Conservation (phyloP, 805 yeast genomes). For the Ascoidea tarda region DNA sequence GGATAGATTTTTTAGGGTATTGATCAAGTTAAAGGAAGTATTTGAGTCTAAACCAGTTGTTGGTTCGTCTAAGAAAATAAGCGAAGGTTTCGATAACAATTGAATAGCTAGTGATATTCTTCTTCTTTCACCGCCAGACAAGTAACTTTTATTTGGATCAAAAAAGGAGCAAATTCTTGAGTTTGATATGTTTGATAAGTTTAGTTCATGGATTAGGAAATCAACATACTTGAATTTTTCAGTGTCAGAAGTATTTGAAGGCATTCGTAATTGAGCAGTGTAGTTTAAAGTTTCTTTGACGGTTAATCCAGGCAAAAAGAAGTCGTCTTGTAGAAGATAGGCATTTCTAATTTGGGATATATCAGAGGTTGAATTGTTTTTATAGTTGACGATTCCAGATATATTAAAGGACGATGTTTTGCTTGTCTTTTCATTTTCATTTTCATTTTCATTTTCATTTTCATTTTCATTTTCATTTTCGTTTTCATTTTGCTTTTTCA, state of each 20-base stretch:
- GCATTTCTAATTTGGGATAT: constrained; percentile 24
- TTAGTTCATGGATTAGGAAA: constrained; percentile 48
- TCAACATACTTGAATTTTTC: constrained; percentile 39
- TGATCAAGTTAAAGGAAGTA: constrained; percentile 52
- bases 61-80: constrained; percentile 74
- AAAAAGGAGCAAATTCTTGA: constrained; percentile 30
- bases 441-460: no score
- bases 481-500: no score
- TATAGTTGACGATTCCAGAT: background rate
- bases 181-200: constrained; percentile 22
- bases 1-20: constrained; percentile 45
- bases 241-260: constrained; percentile 24
- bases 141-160: constrained; percentile 30
- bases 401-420: background rate
- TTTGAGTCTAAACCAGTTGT: constrained; percentile 79
- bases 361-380: constrained; percentile 11
- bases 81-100: constrained; percentile 59
- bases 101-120: constrained; percentile 70
- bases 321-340: constrained; percentile 67
- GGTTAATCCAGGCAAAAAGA: constrained; percentile 55
- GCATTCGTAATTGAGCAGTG: constrained; percentile 61
- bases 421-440: no score
- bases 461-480: no score
- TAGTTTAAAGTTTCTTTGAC: constrained; percentile 54
- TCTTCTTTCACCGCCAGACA: constrained; percentile 80